A percentile compares a stretch with the other conserved stretches of the same genome.
phyloP scores from a whole-genome alignment of 1,284 basidiomycete species.

The Irpex sp. region DNA sequence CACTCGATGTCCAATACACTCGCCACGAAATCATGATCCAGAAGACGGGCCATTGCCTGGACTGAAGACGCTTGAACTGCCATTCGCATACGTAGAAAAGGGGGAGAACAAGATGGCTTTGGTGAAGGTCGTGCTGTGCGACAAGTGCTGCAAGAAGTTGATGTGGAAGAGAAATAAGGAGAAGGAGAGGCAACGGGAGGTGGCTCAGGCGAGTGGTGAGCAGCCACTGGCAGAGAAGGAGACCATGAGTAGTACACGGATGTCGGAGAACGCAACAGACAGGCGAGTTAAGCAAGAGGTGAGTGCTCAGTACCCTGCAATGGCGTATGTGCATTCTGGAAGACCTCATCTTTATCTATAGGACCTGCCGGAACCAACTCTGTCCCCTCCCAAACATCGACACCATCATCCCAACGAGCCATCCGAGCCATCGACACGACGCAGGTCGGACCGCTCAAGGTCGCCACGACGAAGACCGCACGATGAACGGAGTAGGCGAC shows the following conservation, averaged over 20 bases:
- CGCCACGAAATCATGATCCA: slow-evolving; percentile 26
- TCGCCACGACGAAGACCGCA: neutral
- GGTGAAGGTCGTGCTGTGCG: slow-evolving; percentile 87
- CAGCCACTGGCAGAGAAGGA: neutral
- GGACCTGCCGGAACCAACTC: neutral
- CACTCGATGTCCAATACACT: slow-evolving; percentile 75
- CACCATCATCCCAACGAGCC: too few species aligned
- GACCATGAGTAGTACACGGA: neutral
- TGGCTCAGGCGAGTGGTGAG: neutral
- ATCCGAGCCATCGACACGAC: neutral
- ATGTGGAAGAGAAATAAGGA: slow-evolving; percentile 80
- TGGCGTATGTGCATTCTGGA: neutral
- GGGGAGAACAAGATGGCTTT: slow-evolving; percentile 74
- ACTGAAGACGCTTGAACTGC: slow-evolving; percentile 76
- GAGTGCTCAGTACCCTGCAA: neutral
- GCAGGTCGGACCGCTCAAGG: neutral
- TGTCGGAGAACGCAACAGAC: neutral
- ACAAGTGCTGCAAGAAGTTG: slow-evolving; percentile 75
- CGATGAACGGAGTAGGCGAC: neutral
- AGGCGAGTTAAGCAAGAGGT: neutral
- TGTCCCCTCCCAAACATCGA: neutral
- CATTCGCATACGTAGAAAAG: slow-evolving; percentile 83
- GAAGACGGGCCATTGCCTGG: slow-evolving; percentile 26
- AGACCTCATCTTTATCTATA: neutral
- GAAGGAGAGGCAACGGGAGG: slow-evolving; percentile 33